Base-by-base conservation (phyloP, 1,284 basidiomycete genomes). In the Malassezia japonica region DNA sequence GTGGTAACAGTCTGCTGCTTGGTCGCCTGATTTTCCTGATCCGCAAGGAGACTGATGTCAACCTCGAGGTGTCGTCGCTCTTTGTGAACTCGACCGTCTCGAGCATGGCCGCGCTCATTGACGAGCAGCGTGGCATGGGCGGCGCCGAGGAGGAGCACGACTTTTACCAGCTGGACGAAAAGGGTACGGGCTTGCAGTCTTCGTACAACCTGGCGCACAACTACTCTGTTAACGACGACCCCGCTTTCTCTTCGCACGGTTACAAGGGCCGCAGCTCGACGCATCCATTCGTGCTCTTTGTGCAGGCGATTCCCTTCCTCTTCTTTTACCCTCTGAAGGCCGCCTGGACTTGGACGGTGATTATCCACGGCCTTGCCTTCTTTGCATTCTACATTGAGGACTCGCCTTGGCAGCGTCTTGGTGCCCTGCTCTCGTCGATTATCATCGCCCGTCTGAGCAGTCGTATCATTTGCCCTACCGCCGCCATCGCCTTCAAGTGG, bases 401-500 rank as follows among this genome's bases (percentile, higher is more conserved):
- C 57, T 57, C 57, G 43, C 70, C 71, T 58, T 72, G 70, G 70
- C 64, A 72, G 55, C 66, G 70, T 25, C 65, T 72, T 2, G 70
- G 64, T 37, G 65, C 65, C 7, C 54, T 72, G 53, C 55, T 72
- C 3, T 64, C 65, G 25, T 71, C 70, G 5, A 65, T 72, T 45
- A 25, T 64, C 25, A 62, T 72, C 33, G 70, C 70, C 12, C 60
- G 70, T 35, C 50, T 72, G 36, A 71, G 68, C 6, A 65, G 62
- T 55, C 70, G 70, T 46, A 69, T 72, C 58, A 68, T 72, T 54
- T 71, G 70, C 46, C 70, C 70, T 29, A 48, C 65, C 48, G 65
- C 65, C 10, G 68, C 70, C 29, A 72, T 72, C 34, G 62, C 62
- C n/a, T 72, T 72, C 64, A 72, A 72, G 57, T 72, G 70, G 70